A percentile compares a stretch with the other conserved stretches of the same genome.
Evolutionary conservation across 306 rosid genomes (phyloP).

Genomic region (Fagus crenata): DNA sequence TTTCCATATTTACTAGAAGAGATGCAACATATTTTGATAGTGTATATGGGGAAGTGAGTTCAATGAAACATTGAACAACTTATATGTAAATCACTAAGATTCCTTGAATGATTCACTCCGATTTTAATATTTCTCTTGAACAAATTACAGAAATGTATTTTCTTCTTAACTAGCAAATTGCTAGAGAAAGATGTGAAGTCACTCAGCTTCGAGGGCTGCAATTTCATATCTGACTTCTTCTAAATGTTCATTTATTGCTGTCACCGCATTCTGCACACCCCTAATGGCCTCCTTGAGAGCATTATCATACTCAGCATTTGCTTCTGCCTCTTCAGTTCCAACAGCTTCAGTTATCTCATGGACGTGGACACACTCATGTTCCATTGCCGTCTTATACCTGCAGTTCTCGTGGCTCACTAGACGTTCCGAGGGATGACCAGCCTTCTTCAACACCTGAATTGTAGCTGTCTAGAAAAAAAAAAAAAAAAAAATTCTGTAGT

Average conservation of each 20-base stretch:
- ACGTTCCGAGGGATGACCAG: slow-evolving; percentile 80
- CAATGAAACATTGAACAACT: no score
- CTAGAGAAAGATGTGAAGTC: slow-evolving; percentile 9
- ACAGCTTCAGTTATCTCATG: slow-evolving; percentile 82
- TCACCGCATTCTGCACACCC: slow-evolving; percentile 86
- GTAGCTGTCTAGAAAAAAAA: slow-evolving; percentile 58
- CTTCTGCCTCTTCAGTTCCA: slow-evolving; percentile 94
- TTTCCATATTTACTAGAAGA: no score
- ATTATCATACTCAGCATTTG: slow-evolving; percentile 76
- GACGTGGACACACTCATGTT: slow-evolving; percentile 75
- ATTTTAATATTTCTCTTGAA: no score
- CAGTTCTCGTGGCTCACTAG: slow-evolving; percentile 81
- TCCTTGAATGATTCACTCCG: no score
- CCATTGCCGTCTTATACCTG: slow-evolving; percentile 56
- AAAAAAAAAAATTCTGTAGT: slow-evolving; percentile 15
- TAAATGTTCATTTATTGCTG: slow-evolving; percentile 74
- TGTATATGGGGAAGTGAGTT: no score
- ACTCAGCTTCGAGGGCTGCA: slow-evolving; percentile 73
- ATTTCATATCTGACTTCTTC: slow-evolving; percentile 97
- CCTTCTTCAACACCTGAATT: slow-evolving; percentile 81
- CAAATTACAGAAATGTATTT: no score
- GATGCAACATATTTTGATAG: no score
- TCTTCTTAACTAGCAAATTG: neutral
- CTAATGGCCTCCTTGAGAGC: slow-evolving; percentile 85
- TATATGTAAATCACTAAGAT: no score